Percentiles rank a stretch among this genome's conserved stretches.
Evolutionary conservation across 768 basidiomycete species (phyloP).

Genomic region (Russula sp.): DNA sequence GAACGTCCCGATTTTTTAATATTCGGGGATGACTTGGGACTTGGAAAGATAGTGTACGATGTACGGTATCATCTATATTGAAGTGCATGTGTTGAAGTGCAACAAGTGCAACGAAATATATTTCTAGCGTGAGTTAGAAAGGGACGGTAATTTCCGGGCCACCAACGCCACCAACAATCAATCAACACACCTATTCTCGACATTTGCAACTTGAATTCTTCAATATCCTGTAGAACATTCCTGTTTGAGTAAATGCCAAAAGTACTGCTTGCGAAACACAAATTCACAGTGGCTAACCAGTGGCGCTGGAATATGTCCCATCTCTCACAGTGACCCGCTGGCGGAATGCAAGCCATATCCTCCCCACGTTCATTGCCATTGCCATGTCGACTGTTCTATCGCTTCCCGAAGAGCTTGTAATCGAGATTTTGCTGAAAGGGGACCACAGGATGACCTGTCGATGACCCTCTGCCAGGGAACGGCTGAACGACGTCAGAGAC

Average conservation of each 20-base stretch:
- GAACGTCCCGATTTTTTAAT: neutral
- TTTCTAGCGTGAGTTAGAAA: too few species aligned
- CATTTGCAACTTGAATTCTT: too few species aligned
- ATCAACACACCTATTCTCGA: too few species aligned
- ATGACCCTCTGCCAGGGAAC: neutral
- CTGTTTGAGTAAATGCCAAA: too few species aligned
- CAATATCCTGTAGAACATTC: too few species aligned
- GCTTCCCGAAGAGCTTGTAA: conserved; percentile 23
- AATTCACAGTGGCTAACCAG: neutral
- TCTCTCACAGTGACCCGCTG: neutral
- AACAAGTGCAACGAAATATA: too few species aligned
- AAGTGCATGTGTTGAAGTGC: too few species aligned
- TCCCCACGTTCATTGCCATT: neutral
- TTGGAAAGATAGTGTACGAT: neutral
- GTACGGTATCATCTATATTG: too few species aligned
- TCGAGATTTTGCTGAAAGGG: conserved; percentile 16
- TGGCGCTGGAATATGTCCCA: conserved; percentile 6
- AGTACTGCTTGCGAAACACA: neutral
- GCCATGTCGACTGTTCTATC: conserved; percentile 20
- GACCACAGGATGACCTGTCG: conserved; percentile 16
- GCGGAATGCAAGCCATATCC: conserved; percentile 9
- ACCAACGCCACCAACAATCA: too few species aligned
- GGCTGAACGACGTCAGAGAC: conserved; percentile 9
- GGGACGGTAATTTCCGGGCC: too few species aligned
- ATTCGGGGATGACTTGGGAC: neutral